These are phyloP conservation scores for Eucalyptus pauciflora DNA, from an alignment of 345 rosid genomes.

Conservation along the genomic window DNA sequence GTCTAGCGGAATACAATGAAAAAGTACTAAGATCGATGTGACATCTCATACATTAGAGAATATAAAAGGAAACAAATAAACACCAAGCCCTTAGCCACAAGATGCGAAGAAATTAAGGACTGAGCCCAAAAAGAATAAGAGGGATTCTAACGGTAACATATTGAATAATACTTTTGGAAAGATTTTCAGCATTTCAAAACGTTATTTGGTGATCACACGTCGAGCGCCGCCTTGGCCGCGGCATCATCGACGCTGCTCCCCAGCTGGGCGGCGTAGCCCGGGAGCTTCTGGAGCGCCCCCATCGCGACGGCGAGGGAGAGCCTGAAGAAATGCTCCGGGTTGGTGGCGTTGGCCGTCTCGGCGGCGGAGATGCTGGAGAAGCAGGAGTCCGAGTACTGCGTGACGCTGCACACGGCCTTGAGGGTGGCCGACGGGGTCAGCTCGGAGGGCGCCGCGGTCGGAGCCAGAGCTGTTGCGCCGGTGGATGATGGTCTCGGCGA, in stretches of 20 bases:
- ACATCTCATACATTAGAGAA: background rate
- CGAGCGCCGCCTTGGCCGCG: slow-evolving; percentile 22
- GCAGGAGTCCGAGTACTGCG: slow-evolving; percentile 60
- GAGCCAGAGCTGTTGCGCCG: no score
- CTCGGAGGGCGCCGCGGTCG: no score
- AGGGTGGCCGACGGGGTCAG: slow-evolving; percentile 56
- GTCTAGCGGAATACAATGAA: background rate
- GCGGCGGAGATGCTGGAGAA: slow-evolving; percentile 44
- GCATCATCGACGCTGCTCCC: background rate
- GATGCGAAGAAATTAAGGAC: background rate
- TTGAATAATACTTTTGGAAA: no score
- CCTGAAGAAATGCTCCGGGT: slow-evolving; percentile 22
- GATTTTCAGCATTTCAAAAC: no score
- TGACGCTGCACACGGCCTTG: slow-evolving; percentile 52
- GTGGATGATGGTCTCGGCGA: no score
- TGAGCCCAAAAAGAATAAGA: background rate
- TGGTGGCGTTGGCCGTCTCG: slow-evolving; percentile 38
- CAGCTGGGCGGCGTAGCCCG: background rate
- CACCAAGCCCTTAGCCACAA: background rate
- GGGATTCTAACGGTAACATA: background rate
- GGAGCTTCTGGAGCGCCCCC: slow-evolving; percentile 7
- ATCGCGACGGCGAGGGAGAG: slow-evolving; percentile 15
- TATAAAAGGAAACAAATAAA: background rate
- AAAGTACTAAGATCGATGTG: background rate
- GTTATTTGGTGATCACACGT: slow-evolving; percentile 17